Percentiles rank a stretch among this genome's conserved stretches.
Conservation (phyloP, 2,329 filamentous ascomycete genomes). For the Sporothrix variecibatus region DNA sequence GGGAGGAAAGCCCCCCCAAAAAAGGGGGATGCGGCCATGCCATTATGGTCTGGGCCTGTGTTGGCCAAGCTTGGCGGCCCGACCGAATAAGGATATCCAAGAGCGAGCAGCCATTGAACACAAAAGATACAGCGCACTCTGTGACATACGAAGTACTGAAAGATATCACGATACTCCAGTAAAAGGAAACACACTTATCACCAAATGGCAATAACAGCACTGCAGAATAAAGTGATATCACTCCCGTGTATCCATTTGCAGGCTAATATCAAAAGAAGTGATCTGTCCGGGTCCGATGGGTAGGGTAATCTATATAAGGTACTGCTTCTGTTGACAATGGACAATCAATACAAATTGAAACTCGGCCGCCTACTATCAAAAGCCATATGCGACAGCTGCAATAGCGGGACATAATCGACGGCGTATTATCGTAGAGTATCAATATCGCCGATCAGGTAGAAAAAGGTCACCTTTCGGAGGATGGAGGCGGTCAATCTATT, state of each 20-base stretch:
- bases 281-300: slow-evolving; percentile 12
- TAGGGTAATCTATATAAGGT: slow-evolving; percentile 18
- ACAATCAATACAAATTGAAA: background rate
- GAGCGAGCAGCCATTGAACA: background rate
- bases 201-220: background rate
- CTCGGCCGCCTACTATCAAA: background rate
- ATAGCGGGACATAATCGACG: background rate
- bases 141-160: too few relatives aligned
- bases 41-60: too few relatives aligned
- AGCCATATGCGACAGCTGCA: too few relatives aligned
- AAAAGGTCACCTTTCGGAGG: background rate
- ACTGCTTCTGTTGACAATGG: background rate
- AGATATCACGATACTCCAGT: background rate
- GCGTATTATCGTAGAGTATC: background rate
- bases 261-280: slow-evolving; percentile 5
- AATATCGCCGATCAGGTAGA: slow-evolving; percentile 12
- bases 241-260: background rate
- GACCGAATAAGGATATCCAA: background rate
- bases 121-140: background rate
- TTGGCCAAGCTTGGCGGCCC: background rate
- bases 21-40: too few relatives aligned
- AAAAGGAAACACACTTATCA: background rate
- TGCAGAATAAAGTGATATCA: background rate
- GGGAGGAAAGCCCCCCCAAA: background rate
- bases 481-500: background rate